Conservation (phyloP, 441 rosid species). For the Metrosideros polymorpha region DNA sequence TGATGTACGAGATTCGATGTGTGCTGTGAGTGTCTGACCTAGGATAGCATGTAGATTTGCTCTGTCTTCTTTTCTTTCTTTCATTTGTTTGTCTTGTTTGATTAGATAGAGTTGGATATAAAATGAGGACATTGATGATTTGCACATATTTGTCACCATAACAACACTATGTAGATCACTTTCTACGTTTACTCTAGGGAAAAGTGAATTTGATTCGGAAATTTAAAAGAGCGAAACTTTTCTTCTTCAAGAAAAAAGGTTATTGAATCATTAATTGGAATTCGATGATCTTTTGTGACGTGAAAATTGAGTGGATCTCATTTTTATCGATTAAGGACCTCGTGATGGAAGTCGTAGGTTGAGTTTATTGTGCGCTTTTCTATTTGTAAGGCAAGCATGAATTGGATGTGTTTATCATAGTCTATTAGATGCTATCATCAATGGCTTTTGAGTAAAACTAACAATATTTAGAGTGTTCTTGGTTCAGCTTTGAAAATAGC, state of each 20-base stretch:
- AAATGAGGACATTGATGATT: neutral
- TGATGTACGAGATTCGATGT: neutral
- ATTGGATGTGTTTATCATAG: neutral
- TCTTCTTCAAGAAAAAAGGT: neutral
- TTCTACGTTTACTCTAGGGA: too few species aligned
- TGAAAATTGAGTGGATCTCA: neutral
- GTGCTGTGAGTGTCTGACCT: neutral
- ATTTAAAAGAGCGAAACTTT: neutral
- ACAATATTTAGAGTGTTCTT: too few species aligned
- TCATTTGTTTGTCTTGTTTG: neutral
- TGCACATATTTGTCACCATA: neutral
- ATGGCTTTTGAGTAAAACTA: too few species aligned
- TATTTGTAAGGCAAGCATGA: neutral
- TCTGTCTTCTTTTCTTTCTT: neutral
- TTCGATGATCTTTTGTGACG: neutral
- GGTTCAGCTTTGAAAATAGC: too few species aligned
- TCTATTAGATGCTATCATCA: neutral
- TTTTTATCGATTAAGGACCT: neutral
- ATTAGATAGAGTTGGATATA: neutral
- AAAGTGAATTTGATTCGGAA: neutral
- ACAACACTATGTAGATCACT: neutral
- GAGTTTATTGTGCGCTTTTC: neutral
- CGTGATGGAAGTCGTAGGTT: rapidly evolving
- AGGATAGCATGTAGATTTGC: neutral
- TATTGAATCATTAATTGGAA: neutral